Evolutionary conservation across 2,329 filamentous ascomycete genomes (phyloP).

Genomic region (Ramichloridium luteum): DNA sequence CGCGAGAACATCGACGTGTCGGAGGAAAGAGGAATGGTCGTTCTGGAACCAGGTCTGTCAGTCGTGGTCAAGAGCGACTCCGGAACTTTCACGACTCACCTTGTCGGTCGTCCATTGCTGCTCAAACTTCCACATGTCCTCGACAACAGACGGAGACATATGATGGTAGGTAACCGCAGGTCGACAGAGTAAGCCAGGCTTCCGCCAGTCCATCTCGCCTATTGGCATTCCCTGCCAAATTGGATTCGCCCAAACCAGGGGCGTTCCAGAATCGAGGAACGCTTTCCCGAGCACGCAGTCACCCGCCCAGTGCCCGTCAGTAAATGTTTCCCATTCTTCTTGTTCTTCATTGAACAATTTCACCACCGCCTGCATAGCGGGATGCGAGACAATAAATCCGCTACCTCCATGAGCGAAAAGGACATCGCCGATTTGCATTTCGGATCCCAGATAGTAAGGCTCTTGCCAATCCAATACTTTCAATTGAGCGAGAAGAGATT

Average conservation of each 20-base stretch:
- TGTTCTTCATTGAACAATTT: conserved; percentile 30
- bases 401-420: conserved; percentile 30
- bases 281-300: conserved; percentile 21
- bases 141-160: conserved; percentile 16
- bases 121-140: conserved; percentile 20
- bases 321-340: conserved; percentile 17
- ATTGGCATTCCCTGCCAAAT: conserved; percentile 17
- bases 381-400: conserved; percentile 30
- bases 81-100: too few relatives aligned
- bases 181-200: conserved; percentile 14
- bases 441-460: conserved; percentile 31
- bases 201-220: conserved; percentile 15
- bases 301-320: conserved; percentile 18
- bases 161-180: conserved; percentile 29
- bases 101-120: conserved; percentile 15
- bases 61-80: too few relatives aligned
- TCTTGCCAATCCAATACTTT: conserved; percentile 28
- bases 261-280: conserved; percentile 14
- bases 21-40: too few relatives aligned
- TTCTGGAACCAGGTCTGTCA: too few relatives aligned
- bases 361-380: conserved; percentile 23
- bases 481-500: conserved; percentile 32
- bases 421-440: conserved; percentile 24
- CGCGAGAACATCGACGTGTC: conserved; percentile 12
- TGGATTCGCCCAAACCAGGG: conserved; percentile 16